These are phyloP conservation scores for Mycosphaerella sp. DNA, from an alignment of 2,329 filamentous ascomycete genomes.

Conservation along the genomic window DNA sequence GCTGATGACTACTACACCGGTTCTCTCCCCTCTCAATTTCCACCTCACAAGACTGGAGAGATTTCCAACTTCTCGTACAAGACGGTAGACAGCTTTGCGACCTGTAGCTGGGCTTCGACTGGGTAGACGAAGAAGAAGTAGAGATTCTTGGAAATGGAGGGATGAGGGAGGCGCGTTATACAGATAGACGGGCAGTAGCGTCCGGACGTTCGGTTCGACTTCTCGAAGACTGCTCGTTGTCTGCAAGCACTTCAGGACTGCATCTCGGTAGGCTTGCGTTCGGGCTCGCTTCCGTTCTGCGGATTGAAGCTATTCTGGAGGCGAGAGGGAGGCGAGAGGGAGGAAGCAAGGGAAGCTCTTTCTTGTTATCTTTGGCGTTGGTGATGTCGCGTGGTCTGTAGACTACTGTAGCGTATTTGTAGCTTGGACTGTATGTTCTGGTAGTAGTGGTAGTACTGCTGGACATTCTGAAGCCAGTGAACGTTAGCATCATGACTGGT, in stretches of 20 bases:
- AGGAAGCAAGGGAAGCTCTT: background rate
- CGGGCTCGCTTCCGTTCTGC: no score
- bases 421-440: constrained; percentile 1
- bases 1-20: no score
- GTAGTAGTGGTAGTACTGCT: background rate
- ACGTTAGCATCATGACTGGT: background rate
- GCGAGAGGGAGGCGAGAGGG: background rate
- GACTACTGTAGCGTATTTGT: background rate
- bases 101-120: no score
- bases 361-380: background rate
- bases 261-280: constrained; percentile 13
- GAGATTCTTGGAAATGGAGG: no score
- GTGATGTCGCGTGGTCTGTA: background rate
- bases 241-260: constrained; percentile 17
- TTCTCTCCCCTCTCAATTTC: no score
- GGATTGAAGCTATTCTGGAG: no score
- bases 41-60: no score
- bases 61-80: no score
- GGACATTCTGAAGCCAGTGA: background rate
- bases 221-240: constrained; percentile 4
- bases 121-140: no score
- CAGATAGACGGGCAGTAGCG: constrained; percentile 8
- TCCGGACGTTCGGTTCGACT: constrained; percentile 12
- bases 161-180: constrained; percentile 10
- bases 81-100: no score